Percentiles rank a stretch among this genome's conserved stretches.
Conservation (phyloP, 352 stramenopile species). For the Pythium oligandrum region DNA sequence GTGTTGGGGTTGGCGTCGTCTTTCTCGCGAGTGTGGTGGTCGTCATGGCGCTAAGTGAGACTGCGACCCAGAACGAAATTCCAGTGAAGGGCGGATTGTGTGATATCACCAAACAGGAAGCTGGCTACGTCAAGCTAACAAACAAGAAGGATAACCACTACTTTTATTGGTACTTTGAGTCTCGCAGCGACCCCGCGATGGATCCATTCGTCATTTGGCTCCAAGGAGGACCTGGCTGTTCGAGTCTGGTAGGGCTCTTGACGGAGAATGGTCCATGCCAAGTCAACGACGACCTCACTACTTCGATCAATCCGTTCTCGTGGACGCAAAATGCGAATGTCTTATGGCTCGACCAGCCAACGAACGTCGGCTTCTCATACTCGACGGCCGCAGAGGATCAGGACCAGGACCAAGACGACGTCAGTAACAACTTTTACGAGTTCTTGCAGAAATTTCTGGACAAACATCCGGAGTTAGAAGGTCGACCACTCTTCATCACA, state of each 20-base stretch:
- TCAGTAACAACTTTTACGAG: conserved; percentile 64
- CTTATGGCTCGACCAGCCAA: conserved; percentile 70
- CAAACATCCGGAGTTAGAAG: conserved; percentile 48
- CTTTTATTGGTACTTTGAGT: conserved; percentile 78
- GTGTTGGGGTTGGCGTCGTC: no score
- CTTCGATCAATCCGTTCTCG: conserved; percentile 45
- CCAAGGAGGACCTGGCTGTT: conserved; percentile 52
- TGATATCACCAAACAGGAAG: conserved; percentile 15
- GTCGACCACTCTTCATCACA: conserved; percentile 58
- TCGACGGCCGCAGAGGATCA: conserved; percentile 15
- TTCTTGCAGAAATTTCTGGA: conserved; percentile 63
- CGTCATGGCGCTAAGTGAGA: no score
- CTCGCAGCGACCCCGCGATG: conserved; percentile 30
- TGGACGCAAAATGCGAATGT: conserved; percentile 67
- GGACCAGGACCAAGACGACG: conserved; percentile 39
- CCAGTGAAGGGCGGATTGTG: no score
- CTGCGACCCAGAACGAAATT: no score
- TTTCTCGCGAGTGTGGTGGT: no score
- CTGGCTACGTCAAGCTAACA: conserved; percentile 51
- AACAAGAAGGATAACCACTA: conserved; percentile 73
- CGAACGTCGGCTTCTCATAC: conserved; percentile 54
- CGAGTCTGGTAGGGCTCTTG: conserved; percentile 55
- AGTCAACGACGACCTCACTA: conserved; percentile 43
- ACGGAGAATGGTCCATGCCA: conserved; percentile 64
- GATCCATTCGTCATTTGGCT: conserved; percentile 67